Evolutionary conservation across 164 flowering plant genomes (phyloP), one percentile per base, ranked within the genome.

Genomic region (Chimonanthus salicifolius): DNA sequence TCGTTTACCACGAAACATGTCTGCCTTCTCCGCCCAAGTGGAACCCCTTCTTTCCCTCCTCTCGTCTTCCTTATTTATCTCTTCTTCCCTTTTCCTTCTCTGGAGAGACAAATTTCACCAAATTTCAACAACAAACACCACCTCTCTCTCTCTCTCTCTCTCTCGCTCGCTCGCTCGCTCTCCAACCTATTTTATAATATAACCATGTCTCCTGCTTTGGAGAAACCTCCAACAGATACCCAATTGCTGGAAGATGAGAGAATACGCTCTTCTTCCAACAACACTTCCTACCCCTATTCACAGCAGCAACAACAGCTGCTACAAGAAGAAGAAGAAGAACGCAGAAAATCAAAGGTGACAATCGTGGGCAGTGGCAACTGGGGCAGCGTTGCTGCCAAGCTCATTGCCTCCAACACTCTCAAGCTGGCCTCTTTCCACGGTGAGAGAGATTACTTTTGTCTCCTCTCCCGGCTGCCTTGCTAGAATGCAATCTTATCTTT

Each of bases 301-400:
- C 60, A 7, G 15, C 60, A 43, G 43, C 69, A 48, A 45, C 62
- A 68, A 44, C 11, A 10, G 11, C 62, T 46, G 45, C 15, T 5
- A 6, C 10, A 63, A 63, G 48, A 45, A 65, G 20, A 64, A 13
- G 62, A 33, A 48, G 73, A 65, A 58, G 60, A 20, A 3, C 3
- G 6, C 62, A 64, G 43, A 49, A 77, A 81, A 77, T 87, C 85
- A 2, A 89, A 73, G 74, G 94, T 92, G 67, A 85, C 98, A 4
- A 83, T 94, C n/a, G 86, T 94, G 9, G 96, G 98, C 6, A 94
- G 98, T 66, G 97, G 98, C 66, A 94, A 94, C 68, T 94, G 98
- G 98, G 98, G 98, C 44, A 89, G 96, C 76, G 98, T 94, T 43
- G 98, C 98, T 49, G 86, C 98, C 45, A 94, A 90, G 77, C 97